A percentile compares a stretch with the other conserved stretches of the same genome.
Conservation (phyloP, 768 basidiomycete genomes). For the Mycena indigotica region DNA sequence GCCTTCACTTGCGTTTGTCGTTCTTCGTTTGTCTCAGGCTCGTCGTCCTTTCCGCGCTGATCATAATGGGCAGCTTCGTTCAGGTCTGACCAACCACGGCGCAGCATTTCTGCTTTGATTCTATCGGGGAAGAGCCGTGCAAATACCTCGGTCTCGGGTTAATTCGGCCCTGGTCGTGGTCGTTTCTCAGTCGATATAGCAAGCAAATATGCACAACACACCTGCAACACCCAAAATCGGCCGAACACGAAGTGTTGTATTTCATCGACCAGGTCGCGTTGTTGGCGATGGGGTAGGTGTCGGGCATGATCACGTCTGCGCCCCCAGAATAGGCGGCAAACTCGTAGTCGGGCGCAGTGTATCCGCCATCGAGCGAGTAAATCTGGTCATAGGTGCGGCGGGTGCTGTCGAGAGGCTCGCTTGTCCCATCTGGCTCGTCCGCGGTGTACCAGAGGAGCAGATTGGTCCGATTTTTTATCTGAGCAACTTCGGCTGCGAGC, state of each 20-base stretch:
- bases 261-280: conserved; percentile 45
- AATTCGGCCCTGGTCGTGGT: no score
- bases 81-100: background rate
- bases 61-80: background rate
- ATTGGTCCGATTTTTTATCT: conserved; percentile 50
- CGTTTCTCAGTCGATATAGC: no score
- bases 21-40: background rate
- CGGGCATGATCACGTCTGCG: conserved; percentile 58
- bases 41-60: background rate
- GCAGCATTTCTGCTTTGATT: background rate
- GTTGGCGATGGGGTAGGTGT: conserved; percentile 41
- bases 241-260: conserved; percentile 51
- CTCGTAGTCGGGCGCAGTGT: conserved; percentile 54
- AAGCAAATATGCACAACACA: no score
- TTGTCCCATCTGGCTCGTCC: conserved; percentile 22
- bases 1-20: background rate
- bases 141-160: background rate
- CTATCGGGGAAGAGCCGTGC: background rate
- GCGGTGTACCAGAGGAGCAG: conserved; percentile 25
- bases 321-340: conserved; percentile 53
- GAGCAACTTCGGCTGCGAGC: conserved; percentile 51
- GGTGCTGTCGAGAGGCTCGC: conserved; percentile 50
- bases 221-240: conserved; percentile 56
- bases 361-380: conserved; percentile 48
- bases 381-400: conserved; percentile 47